Evolutionary conservation across 306 rosid genomes (phyloP), one percentile per base, ranked within the genome.

Genomic region (Mimosa bimucronata): DNA sequence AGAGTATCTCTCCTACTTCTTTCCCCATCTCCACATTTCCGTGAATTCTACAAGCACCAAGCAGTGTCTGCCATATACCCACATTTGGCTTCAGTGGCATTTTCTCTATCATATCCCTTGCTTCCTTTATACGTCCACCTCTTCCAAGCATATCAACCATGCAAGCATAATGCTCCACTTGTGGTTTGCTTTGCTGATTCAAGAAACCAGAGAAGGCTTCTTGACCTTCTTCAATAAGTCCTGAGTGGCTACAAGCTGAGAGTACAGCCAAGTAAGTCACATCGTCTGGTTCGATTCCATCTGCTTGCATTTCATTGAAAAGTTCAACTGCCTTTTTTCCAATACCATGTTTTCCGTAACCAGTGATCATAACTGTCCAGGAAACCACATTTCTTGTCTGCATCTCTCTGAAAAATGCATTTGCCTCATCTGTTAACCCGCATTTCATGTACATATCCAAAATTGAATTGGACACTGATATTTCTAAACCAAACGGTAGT

Each of bases 311-410:
- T 78, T 76, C 79, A 62, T 81, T 66, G 64, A 89, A 91, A 31
- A 89, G 79, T 65, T 45, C 48, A 53, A 91, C 42, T 13, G 89
- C 93, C 71, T 89, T 74, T 53, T 44, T 76, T 66, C 92, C 89
- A 15, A 88, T 68, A 82, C 97, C 93, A 28, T 91, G 93, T 66
- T 89, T 91, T 46, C 90, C 93, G 34, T 79, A 89, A 21, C 93
- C 89, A 5, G 92, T 91, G 81, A 91, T 88, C 97, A 88, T 91
- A 28, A 83, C 87, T 37, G 97, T 89, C 93, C 93, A 89, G 1
- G 93, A 89, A 78, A 91, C 82, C 34, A 88, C 86, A 82, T 91
- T 86, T 77, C 83, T 88, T 34, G 31, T 26, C 0, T 40, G 84
- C 80, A 79, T 88, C 79, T 87, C 87, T 71, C 83, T 66, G 79